phyloP scores from a whole-genome alignment of 2,329 filamentous ascomycete species.

The Hortaea werneckii region DNA sequence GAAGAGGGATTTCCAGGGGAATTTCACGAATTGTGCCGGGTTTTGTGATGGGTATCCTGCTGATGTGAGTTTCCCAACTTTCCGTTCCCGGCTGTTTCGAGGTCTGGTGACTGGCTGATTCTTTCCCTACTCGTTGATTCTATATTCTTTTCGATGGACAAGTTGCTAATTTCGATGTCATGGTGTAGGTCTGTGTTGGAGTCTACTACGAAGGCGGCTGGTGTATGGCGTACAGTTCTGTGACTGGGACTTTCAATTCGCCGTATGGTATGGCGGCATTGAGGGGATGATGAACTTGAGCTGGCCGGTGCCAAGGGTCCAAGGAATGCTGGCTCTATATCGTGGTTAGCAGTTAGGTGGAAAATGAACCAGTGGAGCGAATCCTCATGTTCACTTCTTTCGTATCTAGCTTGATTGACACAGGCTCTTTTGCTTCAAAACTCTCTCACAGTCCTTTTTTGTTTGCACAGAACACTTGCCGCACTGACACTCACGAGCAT shows the following conservation, averaged over 20 bases:
- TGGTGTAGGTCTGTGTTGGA: conserved; percentile 5
- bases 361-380: no score
- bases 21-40: conserved; percentile 7
- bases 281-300: background rate
- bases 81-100: no score
- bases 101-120: no score
- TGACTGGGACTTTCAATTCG: conserved; percentile 9
- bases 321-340: no score
- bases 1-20: conserved; percentile 8
- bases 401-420: no score
- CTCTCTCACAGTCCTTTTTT: no score
- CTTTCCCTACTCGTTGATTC: no score
- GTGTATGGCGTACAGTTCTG: conserved; percentile 7
- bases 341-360: no score
- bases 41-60: conserved; percentile 10
- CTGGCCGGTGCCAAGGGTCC: background rate
- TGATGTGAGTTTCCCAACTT: background rate
- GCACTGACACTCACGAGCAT: no score
- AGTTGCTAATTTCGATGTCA: background rate
- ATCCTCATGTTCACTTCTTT: no score
- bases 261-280: conserved; percentile 8
- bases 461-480: no score
- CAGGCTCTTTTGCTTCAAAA: no score
- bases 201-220: conserved; percentile 8
- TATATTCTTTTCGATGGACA: background rate